Evolutionary conservation across 352 stramenopile genomes (phyloP).

Genomic region (Phytopythium litorale): DNA sequence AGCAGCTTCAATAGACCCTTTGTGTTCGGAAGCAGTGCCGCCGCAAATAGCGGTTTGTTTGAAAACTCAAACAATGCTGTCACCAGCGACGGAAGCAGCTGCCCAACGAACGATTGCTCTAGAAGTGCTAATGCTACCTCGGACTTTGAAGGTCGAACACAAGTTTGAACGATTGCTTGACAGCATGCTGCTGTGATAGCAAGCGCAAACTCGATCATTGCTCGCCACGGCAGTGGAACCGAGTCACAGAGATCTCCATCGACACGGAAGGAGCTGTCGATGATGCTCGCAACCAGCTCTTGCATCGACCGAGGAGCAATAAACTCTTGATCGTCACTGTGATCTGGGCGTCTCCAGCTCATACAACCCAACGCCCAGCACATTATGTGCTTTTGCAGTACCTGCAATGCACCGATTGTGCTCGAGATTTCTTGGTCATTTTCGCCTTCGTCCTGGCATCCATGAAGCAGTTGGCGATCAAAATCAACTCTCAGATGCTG

Average conservation of each 20-base stretch:
- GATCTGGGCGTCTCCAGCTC: conserved; percentile 12
- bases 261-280: conserved; percentile 36
- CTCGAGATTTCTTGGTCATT: neutral
- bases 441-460: neutral
- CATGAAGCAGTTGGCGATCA: neutral
- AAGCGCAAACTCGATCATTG: conserved; percentile 42
- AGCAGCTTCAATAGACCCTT: conserved; percentile 44
- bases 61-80: conserved; percentile 60
- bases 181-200: conserved; percentile 21
- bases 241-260: conserved; percentile 17
- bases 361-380: conserved; percentile 41
- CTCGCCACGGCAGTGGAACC: conserved; percentile 37
- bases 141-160: neutral
- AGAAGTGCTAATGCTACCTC: conserved; percentile 8
- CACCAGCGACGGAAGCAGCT: conserved; percentile 48
- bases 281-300: conserved; percentile 14
- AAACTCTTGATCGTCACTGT: neutral
- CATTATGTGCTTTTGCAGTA: conserved; percentile 60
- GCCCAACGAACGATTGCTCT: conserved; percentile 44
- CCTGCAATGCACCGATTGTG: neutral
- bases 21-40: conserved; percentile 33
- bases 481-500: conserved; percentile 16
- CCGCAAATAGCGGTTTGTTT: conserved; percentile 48
- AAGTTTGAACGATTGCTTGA: conserved; percentile 25
- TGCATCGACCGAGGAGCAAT: conserved; percentile 7